These are phyloP conservation scores for Papiliotrema fonsecae DNA, from an alignment of 1,284 basidiomycete species.

Conservation along the genomic window DNA sequence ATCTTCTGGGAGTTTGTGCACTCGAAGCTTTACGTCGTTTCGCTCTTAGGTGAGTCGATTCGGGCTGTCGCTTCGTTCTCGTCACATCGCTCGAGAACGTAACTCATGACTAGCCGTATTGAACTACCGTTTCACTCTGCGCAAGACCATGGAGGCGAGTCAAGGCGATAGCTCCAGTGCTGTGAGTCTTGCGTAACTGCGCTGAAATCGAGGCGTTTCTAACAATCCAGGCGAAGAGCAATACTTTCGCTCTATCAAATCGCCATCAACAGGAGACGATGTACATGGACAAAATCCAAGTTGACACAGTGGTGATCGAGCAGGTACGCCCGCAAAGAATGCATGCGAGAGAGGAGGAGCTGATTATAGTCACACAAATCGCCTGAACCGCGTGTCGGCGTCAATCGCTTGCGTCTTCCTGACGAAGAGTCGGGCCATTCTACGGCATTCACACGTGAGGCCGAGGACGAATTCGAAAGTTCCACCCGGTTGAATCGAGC, in stretches of 20 bases:
- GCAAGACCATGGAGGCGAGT: neutral
- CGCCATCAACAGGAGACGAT: no score
- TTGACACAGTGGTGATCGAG: neutral
- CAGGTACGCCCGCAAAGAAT: neutral
- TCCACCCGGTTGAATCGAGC: neutral
- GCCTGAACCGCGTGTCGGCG: neutral
- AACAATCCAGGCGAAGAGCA: no score
- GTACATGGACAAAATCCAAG: no score
- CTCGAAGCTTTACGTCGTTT: constrained; percentile 3
- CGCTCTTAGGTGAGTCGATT: neutral
- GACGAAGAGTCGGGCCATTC: constrained; percentile 1
- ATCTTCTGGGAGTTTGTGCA: neutral
- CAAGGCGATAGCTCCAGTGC: neutral
- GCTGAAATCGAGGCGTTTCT: no score
- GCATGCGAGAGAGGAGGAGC: neutral
- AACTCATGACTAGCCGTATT: neutral
- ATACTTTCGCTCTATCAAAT: no score
- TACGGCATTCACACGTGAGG: neutral
- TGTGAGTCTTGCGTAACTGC: no score
- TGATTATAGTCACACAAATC: neutral
- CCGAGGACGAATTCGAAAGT: neutral
- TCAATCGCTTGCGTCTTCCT: neutral
- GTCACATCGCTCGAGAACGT: neutral
- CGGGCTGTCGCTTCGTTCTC: neutral
- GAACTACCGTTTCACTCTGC: constrained; percentile 1